Evolutionary conservation across 1,139 yeast genomes (phyloP).

Genomic region (Candida labiduridarum): DNA sequence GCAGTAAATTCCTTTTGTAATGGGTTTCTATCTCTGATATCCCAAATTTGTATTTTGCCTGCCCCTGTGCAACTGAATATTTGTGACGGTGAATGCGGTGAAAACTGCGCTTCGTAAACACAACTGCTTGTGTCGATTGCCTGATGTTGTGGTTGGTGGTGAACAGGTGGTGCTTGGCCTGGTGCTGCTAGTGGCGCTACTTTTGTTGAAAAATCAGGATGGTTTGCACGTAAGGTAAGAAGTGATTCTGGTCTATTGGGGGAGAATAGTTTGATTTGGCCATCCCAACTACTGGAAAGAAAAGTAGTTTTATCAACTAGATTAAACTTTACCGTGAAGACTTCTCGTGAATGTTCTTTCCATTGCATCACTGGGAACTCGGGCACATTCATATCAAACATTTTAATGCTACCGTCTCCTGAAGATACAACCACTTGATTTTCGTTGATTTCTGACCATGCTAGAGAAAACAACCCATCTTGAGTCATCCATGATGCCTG

Average conservation of each 20-base stretch:
- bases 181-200: conserved; percentile 22
- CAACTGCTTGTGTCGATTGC: conserved; percentile 47
- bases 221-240: conserved; percentile 51
- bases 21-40: conserved; percentile 67
- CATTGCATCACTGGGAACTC: conserved; percentile 76
- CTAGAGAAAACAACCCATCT: conserved; percentile 84
- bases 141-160: conserved; percentile 27
- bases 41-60: conserved; percentile 82
- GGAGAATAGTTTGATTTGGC: conserved; percentile 73
- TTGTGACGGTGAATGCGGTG: conserved; percentile 81
- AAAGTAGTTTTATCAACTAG: conserved; percentile 72
- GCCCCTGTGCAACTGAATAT: conserved; percentile 80
- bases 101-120: conserved; percentile 77
- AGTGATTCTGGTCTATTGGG: conserved; percentile 64
- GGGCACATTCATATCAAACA: conserved; percentile 73
- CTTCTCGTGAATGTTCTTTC: conserved; percentile 82
- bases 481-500: conserved; percentile 81
- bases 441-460: conserved; percentile 92
- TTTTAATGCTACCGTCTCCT: conserved; percentile 87
- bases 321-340: conserved; percentile 88
- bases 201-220: conserved; percentile 31
- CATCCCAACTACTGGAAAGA: conserved; percentile 91
- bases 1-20: conserved; percentile 65
- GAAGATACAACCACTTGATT: conserved; percentile 81
- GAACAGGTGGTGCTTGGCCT: conserved; percentile 33